phyloP scores from a whole-genome alignment of 208 protist species.

The Trypanosoma grayi region DNA sequence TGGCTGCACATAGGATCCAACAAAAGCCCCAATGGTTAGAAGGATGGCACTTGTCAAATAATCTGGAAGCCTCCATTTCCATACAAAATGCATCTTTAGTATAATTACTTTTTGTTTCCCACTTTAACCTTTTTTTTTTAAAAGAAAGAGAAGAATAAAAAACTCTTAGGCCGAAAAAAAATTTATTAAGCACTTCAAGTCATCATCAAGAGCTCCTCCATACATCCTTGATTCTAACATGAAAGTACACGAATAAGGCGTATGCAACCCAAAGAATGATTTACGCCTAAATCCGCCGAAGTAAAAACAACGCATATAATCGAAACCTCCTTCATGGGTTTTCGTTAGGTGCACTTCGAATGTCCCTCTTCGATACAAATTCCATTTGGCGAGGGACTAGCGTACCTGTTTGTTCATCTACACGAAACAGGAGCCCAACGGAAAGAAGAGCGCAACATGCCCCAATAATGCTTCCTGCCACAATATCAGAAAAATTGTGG shows the following conservation, averaged over 20 bases:
- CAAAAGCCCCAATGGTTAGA: conserved; percentile 13
- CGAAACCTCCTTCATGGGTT: no score
- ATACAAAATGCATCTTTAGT: conserved; percentile 5
- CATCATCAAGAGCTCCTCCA: no score
- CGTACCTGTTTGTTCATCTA: not conserved
- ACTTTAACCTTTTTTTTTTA: not conserved
- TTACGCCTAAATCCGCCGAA: no score
- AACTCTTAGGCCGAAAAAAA: conserved; percentile 17
- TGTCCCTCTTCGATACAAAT: not conserved
- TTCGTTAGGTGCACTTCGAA: no score
- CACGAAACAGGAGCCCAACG: conserved; percentile 23
- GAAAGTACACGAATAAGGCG: no score
- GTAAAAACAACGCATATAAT: no score
- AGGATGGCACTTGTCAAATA: conserved; percentile 42
- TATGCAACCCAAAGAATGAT: no score
- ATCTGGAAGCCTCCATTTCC: conserved; percentile 38
- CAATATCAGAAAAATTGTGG: conserved; percentile 65
- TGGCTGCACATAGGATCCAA: conserved; percentile 20
- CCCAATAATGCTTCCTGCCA: conserved; percentile 51
- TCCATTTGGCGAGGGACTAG: conserved; percentile 10
- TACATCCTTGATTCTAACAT: no score
- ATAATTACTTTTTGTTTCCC: not conserved
- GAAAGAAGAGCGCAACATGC: conserved; percentile 1
- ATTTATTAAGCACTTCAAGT: no score
- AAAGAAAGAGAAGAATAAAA: conserved; percentile 6